Evolutionary conservation across 352 stramenopile species (phyloP), one percentile per base, ranked within the genome.

Genomic region (Pythium phragmiticola): DNA sequence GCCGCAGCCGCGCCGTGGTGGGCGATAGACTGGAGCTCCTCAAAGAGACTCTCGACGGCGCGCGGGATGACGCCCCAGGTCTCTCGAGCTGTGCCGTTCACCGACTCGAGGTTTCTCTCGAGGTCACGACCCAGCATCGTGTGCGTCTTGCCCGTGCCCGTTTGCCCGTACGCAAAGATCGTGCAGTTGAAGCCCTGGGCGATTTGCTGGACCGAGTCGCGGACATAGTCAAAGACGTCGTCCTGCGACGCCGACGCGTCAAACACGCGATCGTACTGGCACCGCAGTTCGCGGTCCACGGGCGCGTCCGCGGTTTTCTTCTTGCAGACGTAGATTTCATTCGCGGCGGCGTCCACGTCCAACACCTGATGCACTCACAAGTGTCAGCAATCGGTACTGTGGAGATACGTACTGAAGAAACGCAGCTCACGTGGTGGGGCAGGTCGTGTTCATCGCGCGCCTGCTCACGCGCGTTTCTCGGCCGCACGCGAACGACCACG

Each of bases 151-250:
- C 90, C 89, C 7, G 84, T 95, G 55, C 87, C 88, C 7, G 90
- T 97, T 58, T 97, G 90, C 4, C 90, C 90, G 60, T 97, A 97
- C 3, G 90, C 89, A 69, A 97, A 96, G 41, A 97, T 92, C 13
- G 85, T 97, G 70, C 86, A 94, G 76, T 97, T 96, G 70, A 91
- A 92, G 34, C 89, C 89, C 65, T 94, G 80, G 2, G 90, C 77
- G 7, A 97, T 79, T 57, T 91, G 80, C 46, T 89, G 77, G 34
- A 96, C 80, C 3, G 77, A 75, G 34, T 88, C 81, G 16, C 77
- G 74, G 1, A 90, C 56, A 46, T 93, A 89, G 11, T 75, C 65
- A 53, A 95, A 97, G 7, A 96, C 73, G 41, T 90, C 78, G 21
- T 75, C 61, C 65, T 97, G 90, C 12, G 66, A 73, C 7, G 80